Base-by-base conservation (phyloP, 257 asterid species). In the Salvia hispanica region DNA sequence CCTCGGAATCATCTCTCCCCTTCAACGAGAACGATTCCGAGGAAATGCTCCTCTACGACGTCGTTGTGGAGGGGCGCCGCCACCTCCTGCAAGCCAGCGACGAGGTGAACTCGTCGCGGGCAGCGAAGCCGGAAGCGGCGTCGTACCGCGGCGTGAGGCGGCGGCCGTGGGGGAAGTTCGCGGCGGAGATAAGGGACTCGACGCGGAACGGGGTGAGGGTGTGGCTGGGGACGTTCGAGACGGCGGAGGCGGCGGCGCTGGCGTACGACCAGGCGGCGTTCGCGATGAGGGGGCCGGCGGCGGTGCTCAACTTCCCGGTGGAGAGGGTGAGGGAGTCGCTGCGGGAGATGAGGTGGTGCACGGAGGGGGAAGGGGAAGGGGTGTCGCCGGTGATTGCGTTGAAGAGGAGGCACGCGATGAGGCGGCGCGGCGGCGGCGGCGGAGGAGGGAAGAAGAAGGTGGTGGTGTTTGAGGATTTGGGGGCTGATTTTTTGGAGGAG, bases 191-290 rank as follows among this genome's bases (percentile, higher is more conserved):
- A 25, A 25, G 31, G 31, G 31, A 25, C 31, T 25, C 31, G 31
- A 25, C 31, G 3, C 2, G 31, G 3, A 25, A 25, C 31, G 31
- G 31, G 31, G 31, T 25, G 31, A 25, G 31, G 31, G 31, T 25
- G 31, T 25, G 31, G 31, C 31, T 25, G 31, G 31, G 31, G 31
- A 25, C 31, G 31, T 25, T 25, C 31, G 31, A 25, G 31, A 25
- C 31, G 31, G 31, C 31, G 31, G 31, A 25, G 31, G 31, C 31
- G 31, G 31, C 96, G 4, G 96, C 96, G 46, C 7, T 90, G 74
- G 97, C 97, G 50, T 90, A 90, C 64, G 97, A 90, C 69, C 97
- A 90, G 70, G 97, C 97, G 2, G 95, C 97, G 16, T 90, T 80
- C 25, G 51, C 90, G 1, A 85, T 82, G 91, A 47, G 91, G 31